A percentile compares a stretch with the other conserved stretches of the same genome.
phyloP scores from a whole-genome alignment of 768 basidiomycete genomes.

The Hygrophorus russula region DNA sequence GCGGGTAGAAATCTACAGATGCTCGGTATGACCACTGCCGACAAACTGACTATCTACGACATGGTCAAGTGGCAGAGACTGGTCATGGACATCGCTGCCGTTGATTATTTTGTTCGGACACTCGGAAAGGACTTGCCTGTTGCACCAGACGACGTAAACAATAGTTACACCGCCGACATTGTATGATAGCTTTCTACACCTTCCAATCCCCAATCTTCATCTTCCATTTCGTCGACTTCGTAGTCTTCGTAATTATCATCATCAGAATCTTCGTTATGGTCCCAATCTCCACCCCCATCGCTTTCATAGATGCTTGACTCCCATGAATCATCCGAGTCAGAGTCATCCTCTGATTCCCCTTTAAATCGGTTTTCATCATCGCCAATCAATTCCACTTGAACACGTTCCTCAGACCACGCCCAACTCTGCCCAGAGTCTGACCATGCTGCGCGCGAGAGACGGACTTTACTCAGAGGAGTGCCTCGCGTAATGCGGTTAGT shows the following conservation, averaged over 20 bases:
- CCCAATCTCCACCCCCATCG: neutral
- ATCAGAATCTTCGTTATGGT: neutral
- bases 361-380: conserved; percentile 10
- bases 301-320: neutral
- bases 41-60: conserved; percentile 72
- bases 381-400: too few species aligned
- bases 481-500: too few species aligned
- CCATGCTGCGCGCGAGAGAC: too few species aligned
- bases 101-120: conserved; percentile 64
- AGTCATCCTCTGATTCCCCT: conserved; percentile 8
- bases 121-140: conserved; percentile 30
- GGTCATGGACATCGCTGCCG: conserved; percentile 71
- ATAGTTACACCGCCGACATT: neutral
- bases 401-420: too few species aligned
- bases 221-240: neutral
- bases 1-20: conserved; percentile 64
- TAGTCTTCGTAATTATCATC: too few species aligned
- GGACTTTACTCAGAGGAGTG: too few species aligned
- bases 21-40: conserved; percentile 49
- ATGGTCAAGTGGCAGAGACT: conserved; percentile 74
- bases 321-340: conserved; percentile 7
- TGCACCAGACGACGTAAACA: neutral
- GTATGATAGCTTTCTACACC: neutral
- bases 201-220: neutral
- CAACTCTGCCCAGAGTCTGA: too few species aligned